phyloP scores from a whole-genome alignment of 1,284 basidiomycete species.

The Gymnopus androsaceus region DNA sequence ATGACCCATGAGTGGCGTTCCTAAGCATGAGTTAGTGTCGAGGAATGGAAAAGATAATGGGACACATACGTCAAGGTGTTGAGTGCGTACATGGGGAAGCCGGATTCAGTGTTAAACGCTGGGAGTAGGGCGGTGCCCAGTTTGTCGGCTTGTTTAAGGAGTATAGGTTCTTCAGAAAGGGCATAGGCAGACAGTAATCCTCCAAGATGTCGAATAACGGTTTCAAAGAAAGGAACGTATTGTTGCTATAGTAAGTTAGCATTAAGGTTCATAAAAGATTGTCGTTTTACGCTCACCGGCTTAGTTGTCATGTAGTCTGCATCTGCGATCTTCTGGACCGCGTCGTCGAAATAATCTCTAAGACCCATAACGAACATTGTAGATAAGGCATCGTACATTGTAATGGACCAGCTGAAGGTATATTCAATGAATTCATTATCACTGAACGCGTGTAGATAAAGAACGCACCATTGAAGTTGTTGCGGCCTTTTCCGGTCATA shows the following conservation, averaged over 20 bases:
- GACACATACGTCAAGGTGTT: conserved; percentile 39
- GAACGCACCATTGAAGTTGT: conserved; percentile 43
- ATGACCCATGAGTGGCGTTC: conserved; percentile 34
- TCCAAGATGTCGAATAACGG: conserved; percentile 76
- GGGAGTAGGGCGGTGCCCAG: conserved; percentile 54
- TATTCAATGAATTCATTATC: too few relatives aligned
- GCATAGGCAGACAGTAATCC: conserved; percentile 76
- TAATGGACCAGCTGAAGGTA: conserved; percentile 18
- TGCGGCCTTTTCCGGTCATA: conserved; percentile 41
- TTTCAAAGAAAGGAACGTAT: conserved; percentile 72
- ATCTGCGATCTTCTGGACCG: conserved; percentile 10
- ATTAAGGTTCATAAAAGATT: background rate
- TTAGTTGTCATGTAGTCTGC: conserved; percentile 11
- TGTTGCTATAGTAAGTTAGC: conserved; percentile 17
- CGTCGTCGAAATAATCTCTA: conserved; percentile 18
- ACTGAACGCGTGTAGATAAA: too few relatives aligned
- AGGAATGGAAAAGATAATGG: background rate
- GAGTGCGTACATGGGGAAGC: conserved; percentile 55
- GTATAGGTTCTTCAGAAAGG: conserved; percentile 58
- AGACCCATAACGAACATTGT: conserved; percentile 64
- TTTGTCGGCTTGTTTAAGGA: conserved; percentile 58
- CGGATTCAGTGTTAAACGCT: conserved; percentile 54
- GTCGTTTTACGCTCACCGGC: conserved; percentile 13
- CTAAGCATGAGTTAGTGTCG: conserved; percentile 23
- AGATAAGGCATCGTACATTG: conserved; percentile 45